Conservation (phyloP, 441 rosid species). For the Gossypium aridum region DNA sequence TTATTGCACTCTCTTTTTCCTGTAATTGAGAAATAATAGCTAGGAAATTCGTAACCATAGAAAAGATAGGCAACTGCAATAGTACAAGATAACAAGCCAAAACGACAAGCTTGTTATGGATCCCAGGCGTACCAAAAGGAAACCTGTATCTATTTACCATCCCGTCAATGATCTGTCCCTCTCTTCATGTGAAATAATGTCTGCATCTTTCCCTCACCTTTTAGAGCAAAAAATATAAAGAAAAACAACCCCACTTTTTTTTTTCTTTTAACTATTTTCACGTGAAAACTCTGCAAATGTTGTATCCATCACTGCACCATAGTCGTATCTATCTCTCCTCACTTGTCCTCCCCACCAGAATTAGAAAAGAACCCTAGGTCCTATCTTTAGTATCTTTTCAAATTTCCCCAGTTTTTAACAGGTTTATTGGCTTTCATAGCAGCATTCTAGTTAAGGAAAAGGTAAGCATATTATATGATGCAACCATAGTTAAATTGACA, state of each 20-base stretch:
- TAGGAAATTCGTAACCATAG: not conserved
- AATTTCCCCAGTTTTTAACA: not conserved
- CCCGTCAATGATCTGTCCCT: conserved; percentile 8
- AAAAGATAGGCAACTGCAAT: not conserved
- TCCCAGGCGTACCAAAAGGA: conserved; percentile 6
- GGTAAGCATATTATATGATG: not conserved
- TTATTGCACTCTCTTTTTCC: not conserved
- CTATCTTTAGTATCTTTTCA: not conserved
- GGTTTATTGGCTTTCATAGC: not conserved
- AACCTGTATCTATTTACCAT: not conserved
- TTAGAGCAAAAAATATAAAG: not conserved
- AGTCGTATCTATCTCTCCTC: not conserved
- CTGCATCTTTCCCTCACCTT: not conserved
- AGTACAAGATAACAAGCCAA: conserved; percentile 4
- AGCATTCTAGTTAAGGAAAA: not conserved
- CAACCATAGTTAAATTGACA: not conserved
- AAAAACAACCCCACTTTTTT: not conserved
- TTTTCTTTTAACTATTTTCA: conserved; percentile 6
- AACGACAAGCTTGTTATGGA: not conserved
- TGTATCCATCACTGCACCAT: not conserved
- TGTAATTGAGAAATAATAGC: not conserved
- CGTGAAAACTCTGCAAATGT: conserved; percentile 16
- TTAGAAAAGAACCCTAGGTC: not conserved
- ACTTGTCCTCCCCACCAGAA: not conserved
- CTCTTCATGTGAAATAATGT: conserved; percentile 17